Percentiles rank a stretch among this genome's conserved stretches.
phyloP scores from a whole-genome alignment of 148 eudicot genomes.

The Camellia granthamiana region DNA sequence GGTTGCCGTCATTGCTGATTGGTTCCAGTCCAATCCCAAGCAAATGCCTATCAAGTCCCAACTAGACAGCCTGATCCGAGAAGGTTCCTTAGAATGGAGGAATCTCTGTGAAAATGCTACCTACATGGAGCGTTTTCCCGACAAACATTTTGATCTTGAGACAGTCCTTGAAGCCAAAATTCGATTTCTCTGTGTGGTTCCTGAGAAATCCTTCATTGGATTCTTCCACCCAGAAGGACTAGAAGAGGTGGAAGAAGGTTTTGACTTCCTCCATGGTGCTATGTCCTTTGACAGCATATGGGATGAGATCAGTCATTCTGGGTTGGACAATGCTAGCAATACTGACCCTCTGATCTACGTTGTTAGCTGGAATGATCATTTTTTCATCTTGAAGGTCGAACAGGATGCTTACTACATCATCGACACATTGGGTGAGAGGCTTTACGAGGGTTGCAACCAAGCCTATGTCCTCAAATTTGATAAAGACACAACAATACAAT shows the following conservation, averaged over 20 bases:
- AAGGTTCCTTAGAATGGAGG: conserved; percentile 81
- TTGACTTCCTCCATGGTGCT: conserved; percentile 62
- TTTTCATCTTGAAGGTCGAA: conserved; percentile 70
- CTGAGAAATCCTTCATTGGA: conserved; percentile 72
- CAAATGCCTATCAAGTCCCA: conserved; percentile 74
- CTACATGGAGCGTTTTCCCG: conserved; percentile 58
- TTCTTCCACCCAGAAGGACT: conserved; percentile 75
- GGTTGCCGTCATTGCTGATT: conserved; percentile 82
- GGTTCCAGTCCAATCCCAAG: conserved; percentile 59
- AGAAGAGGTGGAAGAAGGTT: conserved; percentile 42
- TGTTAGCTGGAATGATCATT: conserved; percentile 88
- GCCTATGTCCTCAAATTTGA: conserved; percentile 70
- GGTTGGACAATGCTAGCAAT: conserved; percentile 20
- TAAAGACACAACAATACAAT: conserved; percentile 40
- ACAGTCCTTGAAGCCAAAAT: conserved; percentile 63
- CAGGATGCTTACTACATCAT: conserved; percentile 72
- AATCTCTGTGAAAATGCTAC: conserved; percentile 55
- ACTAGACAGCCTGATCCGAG: conserved; percentile 66
- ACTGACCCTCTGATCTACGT: conserved; percentile 51
- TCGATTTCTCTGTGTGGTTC: conserved; percentile 47
- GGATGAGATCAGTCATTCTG: conserved; percentile 58
- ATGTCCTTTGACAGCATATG: conserved; percentile 86
- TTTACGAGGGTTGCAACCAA: conserved; percentile 70
- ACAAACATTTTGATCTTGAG: conserved; percentile 86
- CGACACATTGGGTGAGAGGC: conserved; percentile 88